Evolutionary conservation across 2,329 filamentous ascomycete species (phyloP).

Genomic region (Ophiostoma australiae): DNA sequence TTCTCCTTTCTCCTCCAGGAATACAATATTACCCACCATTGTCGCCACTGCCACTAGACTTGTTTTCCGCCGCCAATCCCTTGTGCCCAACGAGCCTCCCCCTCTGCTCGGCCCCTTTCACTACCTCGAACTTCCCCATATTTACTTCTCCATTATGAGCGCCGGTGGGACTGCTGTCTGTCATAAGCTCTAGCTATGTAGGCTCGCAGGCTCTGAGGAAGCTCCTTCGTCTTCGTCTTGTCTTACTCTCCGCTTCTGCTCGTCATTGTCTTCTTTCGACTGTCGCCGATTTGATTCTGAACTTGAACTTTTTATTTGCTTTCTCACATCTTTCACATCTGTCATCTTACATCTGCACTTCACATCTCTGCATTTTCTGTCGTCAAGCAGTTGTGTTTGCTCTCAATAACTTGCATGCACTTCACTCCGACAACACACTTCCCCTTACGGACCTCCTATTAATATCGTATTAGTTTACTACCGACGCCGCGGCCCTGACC

Average conservation of each 20-base stretch:
- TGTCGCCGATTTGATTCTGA: not conserved
- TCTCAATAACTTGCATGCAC: not conserved
- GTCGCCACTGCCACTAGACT: conserved; percentile 13
- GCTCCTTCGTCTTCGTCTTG: not conserved
- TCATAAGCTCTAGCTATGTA: conserved; percentile 11
- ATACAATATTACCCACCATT: not conserved
- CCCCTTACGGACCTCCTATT: conserved; percentile 12
- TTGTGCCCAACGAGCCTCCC: conserved; percentile 12
- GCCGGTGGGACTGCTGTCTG: conserved; percentile 8
- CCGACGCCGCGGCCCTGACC: conserved; percentile 7
- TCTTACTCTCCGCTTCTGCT: not conserved
- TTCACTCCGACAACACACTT: not conserved
- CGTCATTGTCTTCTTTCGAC: not conserved
- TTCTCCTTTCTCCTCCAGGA: not conserved
- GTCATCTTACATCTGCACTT: not conserved
- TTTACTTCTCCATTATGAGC: conserved; percentile 13
- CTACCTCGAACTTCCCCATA: conserved; percentile 4
- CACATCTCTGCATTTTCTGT: not conserved
- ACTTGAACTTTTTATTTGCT: not conserved
- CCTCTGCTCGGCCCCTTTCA: conserved; percentile 10
- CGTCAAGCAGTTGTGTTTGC: not conserved
- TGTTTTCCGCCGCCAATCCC: not conserved
- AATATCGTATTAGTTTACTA: conserved; percentile 9
- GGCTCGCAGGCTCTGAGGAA: not conserved
- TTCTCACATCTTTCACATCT: not conserved